Base-by-base conservation (phyloP, 257 asterid genomes). In the Solanum medicagineum region DNA sequence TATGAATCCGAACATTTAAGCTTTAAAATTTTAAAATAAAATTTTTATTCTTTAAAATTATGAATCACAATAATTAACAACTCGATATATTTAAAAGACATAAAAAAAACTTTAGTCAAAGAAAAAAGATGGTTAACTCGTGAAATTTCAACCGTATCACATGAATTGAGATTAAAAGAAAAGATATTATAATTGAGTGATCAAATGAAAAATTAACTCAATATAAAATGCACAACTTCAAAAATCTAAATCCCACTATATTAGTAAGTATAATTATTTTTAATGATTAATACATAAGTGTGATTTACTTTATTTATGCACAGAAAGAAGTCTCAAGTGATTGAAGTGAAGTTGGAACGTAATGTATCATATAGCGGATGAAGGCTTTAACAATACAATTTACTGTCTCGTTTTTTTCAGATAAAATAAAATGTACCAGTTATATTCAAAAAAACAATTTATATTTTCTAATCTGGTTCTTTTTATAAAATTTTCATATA, bases 1-100 rank as follows among this genome's bases (percentile, higher is more conserved):
- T 26, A 10, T 0, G 0, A 59, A 59, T 59, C n/a, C 7, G 0
- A 0, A 59, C 29, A n/a, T 59, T 13, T 59, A n/a, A n/a, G 29
- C 10, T 59, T 59, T 59, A 59, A 59, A 20, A 2, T 56, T 56
- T 0, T 10, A 10, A n/a, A n/a, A 60, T 60, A 26, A 10, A 60
- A 1, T n/a, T 10, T 60, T 7, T n/a, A 10, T 60, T 10, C n/a
- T 60, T 60, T 3, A 60, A 60, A n/a, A 60, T 0, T 60, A 10
- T 0, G 13, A n/a, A 60, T 60, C 29, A 10, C 68, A 60, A 7
- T 19, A 49, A 49, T 13, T 54, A 60, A 22, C 15, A n/a, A n/a
- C 22, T 59, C 22, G 0, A n/a, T 0, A n/a, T n/a, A 59, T 59
- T 59, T 1, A n/a, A n/a, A 0, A 57, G 2, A 57, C 14, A 4